Percentiles rank a stretch among this genome's conserved stretches.
Conservation (phyloP, 306 rosid species). For the Malus orientalis region DNA sequence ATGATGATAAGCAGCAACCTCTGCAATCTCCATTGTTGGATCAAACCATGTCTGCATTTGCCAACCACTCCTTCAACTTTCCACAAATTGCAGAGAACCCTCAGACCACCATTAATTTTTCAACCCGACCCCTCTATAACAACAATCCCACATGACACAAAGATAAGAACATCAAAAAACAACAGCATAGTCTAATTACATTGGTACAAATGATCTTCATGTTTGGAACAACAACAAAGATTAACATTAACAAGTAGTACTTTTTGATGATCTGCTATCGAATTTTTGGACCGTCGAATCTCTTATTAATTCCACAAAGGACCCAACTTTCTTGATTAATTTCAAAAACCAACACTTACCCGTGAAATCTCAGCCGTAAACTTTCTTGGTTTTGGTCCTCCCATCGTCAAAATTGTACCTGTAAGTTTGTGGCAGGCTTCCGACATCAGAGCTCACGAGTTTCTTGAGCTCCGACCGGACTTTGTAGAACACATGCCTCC, state of each 20-base stretch:
- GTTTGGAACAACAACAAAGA: neutral
- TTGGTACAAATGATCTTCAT: neutral
- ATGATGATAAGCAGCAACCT: neutral
- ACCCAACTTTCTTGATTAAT: neutral
- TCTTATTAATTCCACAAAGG: neutral
- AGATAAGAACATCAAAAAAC: neutral
- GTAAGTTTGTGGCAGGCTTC: slow-evolving; percentile 67
- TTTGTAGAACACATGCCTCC: slow-evolving; percentile 61
- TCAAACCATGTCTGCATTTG: neutral
- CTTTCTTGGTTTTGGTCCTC: slow-evolving; percentile 22
- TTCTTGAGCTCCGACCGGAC: slow-evolving; percentile 58
- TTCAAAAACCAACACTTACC: neutral
- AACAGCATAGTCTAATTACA: neutral
- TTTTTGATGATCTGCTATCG: neutral
- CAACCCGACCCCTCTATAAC: neutral
- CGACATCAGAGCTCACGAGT: slow-evolving; percentile 36
- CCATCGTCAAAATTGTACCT: slow-evolving; percentile 28
- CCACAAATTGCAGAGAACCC: neutral
- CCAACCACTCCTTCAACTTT: neutral
- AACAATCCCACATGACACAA: neutral
- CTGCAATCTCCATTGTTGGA: neutral
- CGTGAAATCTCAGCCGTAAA: slow-evolving; percentile 10
- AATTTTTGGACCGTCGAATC: too few relatives aligned
- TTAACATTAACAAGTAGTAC: neutral
- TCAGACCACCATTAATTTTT: neutral